Evolutionary conservation across 164 flowering plant genomes (phyloP), one percentile per base, ranked within the genome.

Genomic region (Umbilicus rupestris): DNA sequence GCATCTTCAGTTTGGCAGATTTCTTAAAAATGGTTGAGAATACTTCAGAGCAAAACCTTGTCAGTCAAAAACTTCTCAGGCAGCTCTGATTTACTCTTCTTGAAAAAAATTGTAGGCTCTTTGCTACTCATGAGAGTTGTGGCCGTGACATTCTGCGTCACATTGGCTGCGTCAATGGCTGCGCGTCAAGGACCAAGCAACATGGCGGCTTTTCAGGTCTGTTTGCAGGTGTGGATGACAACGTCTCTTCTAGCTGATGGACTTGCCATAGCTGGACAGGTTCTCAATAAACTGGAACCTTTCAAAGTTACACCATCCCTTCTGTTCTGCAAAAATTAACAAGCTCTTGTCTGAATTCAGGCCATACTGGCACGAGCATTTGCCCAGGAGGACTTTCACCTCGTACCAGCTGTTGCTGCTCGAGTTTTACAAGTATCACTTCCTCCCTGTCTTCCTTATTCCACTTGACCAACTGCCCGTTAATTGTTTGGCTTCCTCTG

Each of bases 341-440:
- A 3, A 0, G 1, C 14, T 11, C 44, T 71, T 29, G n/a, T 16
- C 14, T 35, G 19, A 50, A 62, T 63, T 29, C 79, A 91, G 96
- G 96, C 99, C 41, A 84, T 94, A 44, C 86, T 94, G 67, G 99
- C 97, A 9, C 77, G 83, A 67, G 82, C 96, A 69, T 94, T 94
- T 77, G 92, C 96, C n/a, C 79, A 80, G 64, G 78, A 82, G 66
- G 87, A 94, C 74, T 75, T 80, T 72, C 73, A 75, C 42, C 89
- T 80, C 76, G 95, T 86, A 63, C 72, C 73, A 41, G 76, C 83
- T 24, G 77, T 83, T 31, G 87, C 96, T 47, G 69, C 88, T 14
- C 80, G 99, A 68, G 96, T 91, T 26, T 62, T 90, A 74, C 98
- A 92, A 95, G 98, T 87, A 67, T 28, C 42, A 20, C 39, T 4